A percentile compares a stretch with the other conserved stretches of the same genome.
These are phyloP conservation scores for Papiliotrema terrestris DNA, from an alignment of 1,284 basidiomycete genomes.

Conservation along the genomic window DNA sequence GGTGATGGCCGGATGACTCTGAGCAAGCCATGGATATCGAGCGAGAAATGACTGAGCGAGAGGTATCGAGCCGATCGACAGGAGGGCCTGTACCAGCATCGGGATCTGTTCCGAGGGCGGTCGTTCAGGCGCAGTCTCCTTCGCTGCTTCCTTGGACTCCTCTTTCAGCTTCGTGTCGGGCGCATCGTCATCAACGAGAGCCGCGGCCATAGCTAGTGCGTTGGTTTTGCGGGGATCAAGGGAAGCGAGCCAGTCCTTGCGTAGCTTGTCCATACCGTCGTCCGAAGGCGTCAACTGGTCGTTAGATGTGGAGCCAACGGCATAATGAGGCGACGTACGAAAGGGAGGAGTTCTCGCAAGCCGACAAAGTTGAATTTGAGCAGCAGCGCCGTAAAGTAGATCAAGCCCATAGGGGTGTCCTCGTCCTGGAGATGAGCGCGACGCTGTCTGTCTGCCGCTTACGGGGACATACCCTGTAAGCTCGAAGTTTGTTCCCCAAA, in stretches of 20 bases:
- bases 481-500: slow-evolving; percentile 90
- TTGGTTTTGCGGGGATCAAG: not conserved
- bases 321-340: slow-evolving; percentile 17
- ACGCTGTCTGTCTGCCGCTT: not conserved
- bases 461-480: slow-evolving; percentile 76
- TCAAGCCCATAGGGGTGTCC: slow-evolving; percentile 66
- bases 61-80: slow-evolving; percentile 77
- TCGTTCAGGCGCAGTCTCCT: slow-evolving; percentile 21
- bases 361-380: slow-evolving; percentile 83
- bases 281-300: slow-evolving; percentile 4
- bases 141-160: slow-evolving; percentile 41
- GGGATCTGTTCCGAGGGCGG: slow-evolving; percentile 71
- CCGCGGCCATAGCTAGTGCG: not conserved
- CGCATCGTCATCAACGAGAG: slow-evolving; percentile 51
- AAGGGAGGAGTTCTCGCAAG: slow-evolving; percentile 65
- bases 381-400: slow-evolving; percentile 78
- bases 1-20: slow-evolving; percentile 74
- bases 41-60: slow-evolving; percentile 74
- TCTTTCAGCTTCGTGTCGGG: slow-evolving; percentile 13
- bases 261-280: slow-evolving; percentile 44
- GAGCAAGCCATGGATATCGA: slow-evolving; percentile 80
- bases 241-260: slow-evolving; percentile 23
- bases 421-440: slow-evolving; percentile 43
- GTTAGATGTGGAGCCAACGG: slow-evolving; percentile 19
- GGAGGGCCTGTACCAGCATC: slow-evolving; percentile 72